phyloP scores from a whole-genome alignment of 768 basidiomycete genomes.

The Inosperma sp. region DNA sequence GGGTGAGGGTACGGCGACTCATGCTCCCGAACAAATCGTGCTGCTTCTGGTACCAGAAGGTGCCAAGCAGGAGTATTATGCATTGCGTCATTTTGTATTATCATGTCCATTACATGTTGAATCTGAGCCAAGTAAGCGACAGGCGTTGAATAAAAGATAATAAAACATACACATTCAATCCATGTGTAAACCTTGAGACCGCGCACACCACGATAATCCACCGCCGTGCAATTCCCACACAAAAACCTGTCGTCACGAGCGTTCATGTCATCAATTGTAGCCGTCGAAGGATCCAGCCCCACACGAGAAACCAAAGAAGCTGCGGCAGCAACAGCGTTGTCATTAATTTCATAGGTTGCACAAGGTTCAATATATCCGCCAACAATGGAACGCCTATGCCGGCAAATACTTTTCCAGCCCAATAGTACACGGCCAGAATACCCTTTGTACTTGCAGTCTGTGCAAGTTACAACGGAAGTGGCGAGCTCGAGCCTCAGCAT shows the following conservation, averaged over 20 bases:
- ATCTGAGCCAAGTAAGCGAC: conserved; percentile 10
- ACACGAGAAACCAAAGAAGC: conserved; percentile 16
- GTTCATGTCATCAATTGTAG: conserved; percentile 18
- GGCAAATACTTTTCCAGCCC: conserved; percentile 21
- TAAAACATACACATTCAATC: conserved; percentile 20
- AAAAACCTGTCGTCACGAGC: conserved; percentile 19
- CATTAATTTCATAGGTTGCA: conserved; percentile 9
- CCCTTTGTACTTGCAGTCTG: conserved; percentile 10
- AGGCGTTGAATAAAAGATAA: background rate
- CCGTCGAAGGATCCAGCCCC: conserved; percentile 18
- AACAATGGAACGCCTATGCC: conserved; percentile 10
- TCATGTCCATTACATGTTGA: conserved; percentile 13
- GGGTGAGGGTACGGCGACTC: conserved; percentile 18
- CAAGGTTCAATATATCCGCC: conserved; percentile 9
- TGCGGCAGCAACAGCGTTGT: conserved; percentile 10
- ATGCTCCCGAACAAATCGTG: conserved; percentile 20
- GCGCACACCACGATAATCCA: conserved; percentile 12
- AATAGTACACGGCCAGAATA: conserved; percentile 14
- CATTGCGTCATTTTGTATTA: conserved; percentile 2
- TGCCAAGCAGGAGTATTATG: conserved; percentile 19
- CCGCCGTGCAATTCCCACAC: conserved; percentile 18
- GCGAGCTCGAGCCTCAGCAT: conserved; percentile 16
- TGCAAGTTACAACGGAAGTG: conserved; percentile 19
- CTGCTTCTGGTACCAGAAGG: conserved; percentile 19
- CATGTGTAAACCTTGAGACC: conserved; percentile 20